Base-by-base conservation (phyloP, 371 early-diverging fungal genomes). In the Rhizopus arrhizus region DNA sequence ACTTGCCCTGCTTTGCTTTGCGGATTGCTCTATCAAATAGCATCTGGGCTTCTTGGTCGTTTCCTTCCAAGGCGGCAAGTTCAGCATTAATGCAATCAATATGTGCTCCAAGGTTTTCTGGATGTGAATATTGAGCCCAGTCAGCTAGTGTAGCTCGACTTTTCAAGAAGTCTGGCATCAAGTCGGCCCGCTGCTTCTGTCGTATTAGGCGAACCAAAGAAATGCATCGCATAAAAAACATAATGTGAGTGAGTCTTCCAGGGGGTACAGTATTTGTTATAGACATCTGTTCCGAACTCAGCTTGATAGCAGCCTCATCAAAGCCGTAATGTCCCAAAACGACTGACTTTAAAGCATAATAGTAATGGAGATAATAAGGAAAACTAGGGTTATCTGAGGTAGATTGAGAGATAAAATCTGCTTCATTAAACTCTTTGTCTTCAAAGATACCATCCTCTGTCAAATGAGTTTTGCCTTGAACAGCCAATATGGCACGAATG, bases 31-130 rank as follows among this genome's bases (percentile, higher is more conserved):
- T 47, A 33, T 81, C 77, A 35, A 71, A 81, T 5, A 71, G 38
- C 22, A 67, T 58, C 38, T 74, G 75, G 0, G 77, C 66, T 11
- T 53, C 48, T 4, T 53, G 43, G 3, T 69, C 58, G 6, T 80
- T 59, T 1, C 41, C 15, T 0, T 65, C 58, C 28, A 80, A 53
- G 5, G 70, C 61, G 11, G 77, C 67, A 3, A 80, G 48, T 43
- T 80, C 80, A n/a, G 80, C 80, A 56, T 80, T 74, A 16, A 78
- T 72, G 12, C 66, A 58, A 29, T 68, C 64, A 8, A 73, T 62
- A 56, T 68, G 62, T 72, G 74, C 70, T 28, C 65, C 61, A 10
- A 75, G 54, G 29, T 75, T 78, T 43, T 56, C 53, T 41, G 70
- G 70, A 15, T 63, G 66, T 10, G 74, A 69, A 35, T 78, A 70